Evolutionary conservation across 1,139 yeast species (phyloP), one percentile per base, ranked within the genome.

Genomic region (Hyphopichia burtonii): DNA sequence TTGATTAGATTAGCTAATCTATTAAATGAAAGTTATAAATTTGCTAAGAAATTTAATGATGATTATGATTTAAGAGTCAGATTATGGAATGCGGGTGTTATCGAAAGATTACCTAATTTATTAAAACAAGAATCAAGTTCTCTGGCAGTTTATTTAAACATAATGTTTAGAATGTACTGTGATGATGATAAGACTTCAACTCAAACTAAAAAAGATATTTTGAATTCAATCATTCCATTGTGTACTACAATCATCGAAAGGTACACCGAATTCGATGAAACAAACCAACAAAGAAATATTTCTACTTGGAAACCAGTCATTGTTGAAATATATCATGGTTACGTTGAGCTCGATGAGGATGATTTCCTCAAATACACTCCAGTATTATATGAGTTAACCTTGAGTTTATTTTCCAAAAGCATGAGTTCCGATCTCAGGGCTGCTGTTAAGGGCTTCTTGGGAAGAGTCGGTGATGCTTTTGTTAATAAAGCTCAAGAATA

Each of bases 221-320:
- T 80, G 44, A 61, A 63, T 1, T 73, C 76, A 37, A 70, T 90
- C 46, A 75, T 90, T 34, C 88, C 91, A 33, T 71, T 90, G 53
- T 86, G 96, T 54, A 79, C 76, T 23, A 73, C 78, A 8, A 83
- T 93, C 28, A 75, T 89, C 28, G 77, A 77, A 42, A 79, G 93
- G 44, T 91, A 82, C 61, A 76, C 83, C 31, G 76, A 76, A 9
- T 75, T 90, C 50, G 96, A 88, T 51, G 93, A 83, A 51, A 70
- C 79, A 33, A 80, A 83, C 39, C 89, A 90, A 63, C 88, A 84
- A 50, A 77, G 96, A 52, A 88, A 87, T 59, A 80, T 91, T 33
- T 72, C 79, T 20, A 85, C 95, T 3, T 86, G 97, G 94, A 78
- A 86, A 55, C 98, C 98, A 0, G 97, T 93, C 19, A 87, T 91